Evolutionary conservation across 106 monocot genomes (phyloP), one percentile per base, ranked within the genome.

Genomic region (Apostasia ramifera): DNA sequence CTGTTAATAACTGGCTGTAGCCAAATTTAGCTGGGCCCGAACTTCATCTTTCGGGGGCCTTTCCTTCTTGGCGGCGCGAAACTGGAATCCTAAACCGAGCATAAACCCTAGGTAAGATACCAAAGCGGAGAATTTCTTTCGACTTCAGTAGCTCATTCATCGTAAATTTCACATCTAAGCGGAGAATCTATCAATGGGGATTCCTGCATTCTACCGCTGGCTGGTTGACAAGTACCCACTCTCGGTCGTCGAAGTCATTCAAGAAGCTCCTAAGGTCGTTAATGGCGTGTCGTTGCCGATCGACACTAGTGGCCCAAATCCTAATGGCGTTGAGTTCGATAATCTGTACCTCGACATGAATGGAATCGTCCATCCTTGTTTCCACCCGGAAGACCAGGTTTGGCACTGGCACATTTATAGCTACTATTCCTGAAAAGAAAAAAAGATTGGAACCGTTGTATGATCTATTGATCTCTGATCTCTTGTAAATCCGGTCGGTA

Each of bases 271-370:
- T 4, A 63, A 44, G 11, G 64, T 67, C 38, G 75, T 79, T 9
- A 62, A 75, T 53, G 67, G 75, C 14, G 66, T 81, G 13, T 44
- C 59, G 46, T 5, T 77, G 43, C 77, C 82, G 2, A 44, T 86
- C 38, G 82, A 86, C 57, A 69, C 73, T 10, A 77, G 76, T 15
- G 60, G 75, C 63, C 82, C 86, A 6, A 86, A 86, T 56, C 86
- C 86, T 50, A 86, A 86, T 41, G 86, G 82, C 15, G 39, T 82
- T 44, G 86, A 86, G 76, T 86, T 72, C 49, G 86, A 82, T 26
- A 86, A 81, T 57, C 70, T 86, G 37, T 86, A 86, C 47, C 81
- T 82, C 61, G 81, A 82, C 70, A 86, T 86, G 86, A 86, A 86
- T 51, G 79, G 82, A 14, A 86, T 86, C 66, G 79, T 86, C 46